Percentiles rank a stretch among this genome's conserved stretches.
Evolutionary conservation across 2,329 filamentous ascomycete genomes (phyloP).

Genomic region (Domatiomyces globalis): DNA sequence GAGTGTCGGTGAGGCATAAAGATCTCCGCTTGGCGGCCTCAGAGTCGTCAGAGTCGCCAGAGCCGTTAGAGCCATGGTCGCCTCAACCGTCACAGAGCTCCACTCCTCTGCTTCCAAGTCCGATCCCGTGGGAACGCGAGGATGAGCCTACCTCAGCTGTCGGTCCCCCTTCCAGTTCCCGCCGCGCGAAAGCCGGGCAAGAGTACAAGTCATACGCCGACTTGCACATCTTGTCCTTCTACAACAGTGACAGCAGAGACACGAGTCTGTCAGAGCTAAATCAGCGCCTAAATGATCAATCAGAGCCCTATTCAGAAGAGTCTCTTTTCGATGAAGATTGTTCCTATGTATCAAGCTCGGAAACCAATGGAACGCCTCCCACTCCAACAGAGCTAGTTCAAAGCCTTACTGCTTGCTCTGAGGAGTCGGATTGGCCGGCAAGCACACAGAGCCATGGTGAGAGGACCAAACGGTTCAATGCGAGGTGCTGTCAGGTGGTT

Average conservation of each 20-base stretch:
- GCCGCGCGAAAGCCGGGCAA: neutral
- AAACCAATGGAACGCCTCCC: slow-evolving; percentile 6
- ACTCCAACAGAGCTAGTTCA: slow-evolving; percentile 5
- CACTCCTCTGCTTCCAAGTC: slow-evolving; percentile 10
- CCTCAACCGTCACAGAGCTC: neutral
- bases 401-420: slow-evolving; percentile 2
- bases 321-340: neutral
- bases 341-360: slow-evolving; percentile 6
- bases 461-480: slow-evolving; percentile 8
- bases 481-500: slow-evolving; percentile 11
- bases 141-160: neutral
- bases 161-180: neutral
- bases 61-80: neutral
- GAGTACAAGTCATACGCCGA: slow-evolving; percentile 9
- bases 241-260: slow-evolving; percentile 5
- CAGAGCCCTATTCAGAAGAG: neutral
- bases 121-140: slow-evolving; percentile 1
- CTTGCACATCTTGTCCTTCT: slow-evolving; percentile 14
- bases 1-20: slow-evolving; percentile 8
- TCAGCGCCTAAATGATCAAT: neutral
- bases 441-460: slow-evolving; percentile 10
- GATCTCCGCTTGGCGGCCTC: slow-evolving; percentile 7
- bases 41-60: neutral
- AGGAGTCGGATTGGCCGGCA: slow-evolving; percentile 13
- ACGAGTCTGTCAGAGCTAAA: neutral